Percentiles rank a stretch among this genome's conserved stretches.
Evolutionary conservation across 2,329 filamentous ascomycete genomes (phyloP).

Genomic region (Periglandula ipomoeae): DNA sequence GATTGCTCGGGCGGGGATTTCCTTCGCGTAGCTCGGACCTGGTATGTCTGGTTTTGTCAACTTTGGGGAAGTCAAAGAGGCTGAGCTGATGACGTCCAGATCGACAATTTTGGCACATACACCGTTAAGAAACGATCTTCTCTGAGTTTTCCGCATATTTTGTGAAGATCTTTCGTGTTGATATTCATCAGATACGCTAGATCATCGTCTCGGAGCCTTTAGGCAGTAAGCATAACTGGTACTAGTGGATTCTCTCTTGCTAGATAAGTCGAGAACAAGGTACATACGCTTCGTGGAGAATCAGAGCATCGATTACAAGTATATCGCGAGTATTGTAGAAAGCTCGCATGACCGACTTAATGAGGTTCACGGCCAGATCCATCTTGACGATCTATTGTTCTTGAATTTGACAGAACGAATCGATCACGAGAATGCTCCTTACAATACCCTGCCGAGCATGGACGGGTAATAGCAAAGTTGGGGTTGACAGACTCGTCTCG

Average conservation of each 20-base stretch:
- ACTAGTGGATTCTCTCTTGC: neutral
- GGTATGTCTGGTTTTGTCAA: conserved; percentile 47
- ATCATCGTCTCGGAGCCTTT: conserved; percentile 79
- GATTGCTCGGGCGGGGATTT: conserved; percentile 70
- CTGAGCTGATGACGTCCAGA: neutral
- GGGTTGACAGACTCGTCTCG: too few species aligned
- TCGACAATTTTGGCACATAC: conserved; percentile 36
- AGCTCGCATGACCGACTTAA: conserved; percentile 76
- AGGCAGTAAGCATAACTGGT: conserved; percentile 23
- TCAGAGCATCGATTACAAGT: conserved; percentile 75
- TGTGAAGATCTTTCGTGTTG: conserved; percentile 86
- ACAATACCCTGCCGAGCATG: too few species aligned
- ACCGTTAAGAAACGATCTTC: conserved; percentile 81
- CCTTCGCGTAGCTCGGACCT: conserved; percentile 70
- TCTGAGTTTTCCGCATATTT: conserved; percentile 73
- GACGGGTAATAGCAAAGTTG: too few species aligned
- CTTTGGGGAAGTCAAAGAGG: neutral
- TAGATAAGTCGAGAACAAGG: conserved; percentile 3
- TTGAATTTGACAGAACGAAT: neutral
- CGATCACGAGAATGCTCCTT: too few species aligned
- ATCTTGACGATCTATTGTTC: conserved; percentile 19
- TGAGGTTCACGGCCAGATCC: conserved; percentile 60
- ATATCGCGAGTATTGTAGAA: conserved; percentile 84
- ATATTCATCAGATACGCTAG: conserved; percentile 79
- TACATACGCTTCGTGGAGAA: conserved; percentile 71